Percentiles rank a stretch among this genome's conserved stretches.
Conservation (phyloP, 306 rosid genomes). For the Begonia fuchsioides region DNA sequence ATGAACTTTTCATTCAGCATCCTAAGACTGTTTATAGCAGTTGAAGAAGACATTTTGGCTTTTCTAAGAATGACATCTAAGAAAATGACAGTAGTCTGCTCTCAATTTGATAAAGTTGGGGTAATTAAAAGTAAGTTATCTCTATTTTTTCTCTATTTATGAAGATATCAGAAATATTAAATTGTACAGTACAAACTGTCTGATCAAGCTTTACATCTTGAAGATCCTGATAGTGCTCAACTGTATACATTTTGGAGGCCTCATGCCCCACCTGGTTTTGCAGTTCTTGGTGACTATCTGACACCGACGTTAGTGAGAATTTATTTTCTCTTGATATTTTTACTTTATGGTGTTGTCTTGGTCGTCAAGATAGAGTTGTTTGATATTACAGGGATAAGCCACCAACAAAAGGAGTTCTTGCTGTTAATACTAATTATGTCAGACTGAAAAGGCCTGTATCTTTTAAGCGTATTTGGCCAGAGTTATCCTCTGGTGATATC, state of each 20-base stretch:
- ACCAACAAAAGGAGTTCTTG: slow-evolving; percentile 83
- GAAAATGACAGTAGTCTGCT: slow-evolving; percentile 82
- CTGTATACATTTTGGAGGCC: slow-evolving; percentile 88
- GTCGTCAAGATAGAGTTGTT: slow-evolving; percentile 13
- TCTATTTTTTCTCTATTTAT: slow-evolving; percentile 3
- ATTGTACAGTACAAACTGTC: no score
- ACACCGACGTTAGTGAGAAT: slow-evolving; percentile 65
- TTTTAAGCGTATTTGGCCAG: slow-evolving; percentile 83
- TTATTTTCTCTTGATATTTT: slow-evolving; percentile 9
- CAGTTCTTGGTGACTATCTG: slow-evolving; percentile 82
- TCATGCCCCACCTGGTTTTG: slow-evolving; percentile 89
- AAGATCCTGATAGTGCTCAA: slow-evolving; percentile 64
- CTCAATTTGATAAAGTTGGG: slow-evolving; percentile 89
- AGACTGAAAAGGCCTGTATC: slow-evolving; percentile 63
- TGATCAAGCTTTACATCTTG: slow-evolving; percentile 11
- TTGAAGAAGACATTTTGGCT: slow-evolving; percentile 77
- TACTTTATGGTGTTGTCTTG: slow-evolving; percentile 2
- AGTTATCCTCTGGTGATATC: slow-evolving; percentile 25
- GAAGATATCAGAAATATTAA: neutral
- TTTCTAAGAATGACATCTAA: slow-evolving; percentile 80
- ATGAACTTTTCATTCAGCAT: slow-evolving; percentile 96
- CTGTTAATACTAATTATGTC: slow-evolving; percentile 55
- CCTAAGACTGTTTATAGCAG: slow-evolving; percentile 79
- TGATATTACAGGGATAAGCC: slow-evolving; percentile 73
- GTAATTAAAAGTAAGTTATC: slow-evolving; percentile 39